Conservation (phyloP, 495 filamentous ascomycete species). For the Aspergillus kassunensis region DNA sequence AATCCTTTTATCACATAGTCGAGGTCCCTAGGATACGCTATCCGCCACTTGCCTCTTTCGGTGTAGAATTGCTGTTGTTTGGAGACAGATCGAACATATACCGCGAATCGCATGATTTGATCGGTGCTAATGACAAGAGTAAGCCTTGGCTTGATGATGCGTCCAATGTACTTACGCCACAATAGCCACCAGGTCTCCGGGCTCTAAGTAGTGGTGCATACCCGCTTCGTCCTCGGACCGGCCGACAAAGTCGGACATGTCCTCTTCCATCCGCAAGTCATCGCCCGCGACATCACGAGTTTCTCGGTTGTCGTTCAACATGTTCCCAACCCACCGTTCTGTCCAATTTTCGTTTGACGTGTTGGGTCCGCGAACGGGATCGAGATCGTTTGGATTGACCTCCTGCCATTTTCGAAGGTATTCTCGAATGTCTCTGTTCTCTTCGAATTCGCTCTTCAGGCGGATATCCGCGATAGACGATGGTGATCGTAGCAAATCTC, state of each 20-base stretch:
- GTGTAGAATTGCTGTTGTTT: slow-evolving; percentile 69
- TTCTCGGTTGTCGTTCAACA: slow-evolving; percentile 44
- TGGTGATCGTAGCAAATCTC: slow-evolving; percentile 7
- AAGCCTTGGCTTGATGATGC: not conserved
- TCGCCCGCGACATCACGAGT: slow-evolving; percentile 25
- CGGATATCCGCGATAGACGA: slow-evolving; percentile 25
- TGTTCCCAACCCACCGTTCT: slow-evolving; percentile 26
- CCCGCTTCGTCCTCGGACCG: slow-evolving; percentile 38
- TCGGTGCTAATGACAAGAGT: slow-evolving; percentile 21
- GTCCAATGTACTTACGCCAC: slow-evolving; percentile 33
- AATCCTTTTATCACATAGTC: slow-evolving; percentile 65
- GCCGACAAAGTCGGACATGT: slow-evolving; percentile 29
- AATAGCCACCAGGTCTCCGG: slow-evolving; percentile 73
- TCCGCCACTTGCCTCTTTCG: slow-evolving; percentile 67
- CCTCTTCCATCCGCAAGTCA: slow-evolving; percentile 24
- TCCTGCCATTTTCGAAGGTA: slow-evolving; percentile 53
- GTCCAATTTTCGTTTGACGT: slow-evolving; percentile 8
- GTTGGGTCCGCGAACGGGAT: slow-evolving; percentile 32
- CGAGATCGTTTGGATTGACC: slow-evolving; percentile 26
- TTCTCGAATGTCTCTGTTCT: slow-evolving; percentile 43
- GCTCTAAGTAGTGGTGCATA: slow-evolving; percentile 43
- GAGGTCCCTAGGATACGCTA: slow-evolving; percentile 39
- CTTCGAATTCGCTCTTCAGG: slow-evolving; percentile 33
- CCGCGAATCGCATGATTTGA: slow-evolving; percentile 52
- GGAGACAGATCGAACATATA: slow-evolving; percentile 64